These are phyloP conservation scores for Kwoniella dejecticola DNA, from an alignment of 768 basidiomycete species.

Conservation along the genomic window DNA sequence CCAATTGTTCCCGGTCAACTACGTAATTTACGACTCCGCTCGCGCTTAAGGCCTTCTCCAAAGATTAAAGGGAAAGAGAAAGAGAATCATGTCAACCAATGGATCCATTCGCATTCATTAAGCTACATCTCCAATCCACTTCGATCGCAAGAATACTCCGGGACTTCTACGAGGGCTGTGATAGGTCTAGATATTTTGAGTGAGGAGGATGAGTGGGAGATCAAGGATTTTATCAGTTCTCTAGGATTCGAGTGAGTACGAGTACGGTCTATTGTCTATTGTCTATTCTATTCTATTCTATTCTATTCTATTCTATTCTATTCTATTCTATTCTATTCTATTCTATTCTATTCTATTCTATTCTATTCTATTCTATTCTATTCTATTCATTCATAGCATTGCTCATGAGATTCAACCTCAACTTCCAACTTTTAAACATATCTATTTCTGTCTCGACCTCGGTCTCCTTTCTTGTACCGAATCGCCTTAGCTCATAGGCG, in stretches of 20 bases:
- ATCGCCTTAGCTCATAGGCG: no score
- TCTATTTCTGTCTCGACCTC: no score
- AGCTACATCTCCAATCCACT: conserved; percentile 34
- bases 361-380: conserved; percentile 25
- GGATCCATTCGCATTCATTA: conserved; percentile 26
- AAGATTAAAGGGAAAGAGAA: conserved; percentile 8
- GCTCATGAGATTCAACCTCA: no score
- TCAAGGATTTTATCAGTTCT: conserved; percentile 31
- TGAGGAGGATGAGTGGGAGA: conserved; percentile 10
- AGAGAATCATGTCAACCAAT: background rate
- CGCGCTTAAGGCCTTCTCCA: background rate
- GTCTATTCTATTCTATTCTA: conserved; percentile 8
- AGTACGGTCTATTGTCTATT: no score
- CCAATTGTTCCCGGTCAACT: conserved; percentile 36
- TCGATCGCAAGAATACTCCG: conserved; percentile 33
- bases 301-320: conserved; percentile 25
- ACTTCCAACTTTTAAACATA: no score
- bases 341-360: conserved; percentile 11
- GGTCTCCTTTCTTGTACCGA: no score
- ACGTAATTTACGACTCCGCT: conserved; percentile 28
- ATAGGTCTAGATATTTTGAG: conserved; percentile 32
- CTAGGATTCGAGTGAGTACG: conserved; percentile 47
- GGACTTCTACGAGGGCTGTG: conserved; percentile 32
- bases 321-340: background rate
- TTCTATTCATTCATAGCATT: no score